Evolutionary conservation across 345 rosid species (phyloP).

Genomic region (Sisymbrium altissimum): DNA sequence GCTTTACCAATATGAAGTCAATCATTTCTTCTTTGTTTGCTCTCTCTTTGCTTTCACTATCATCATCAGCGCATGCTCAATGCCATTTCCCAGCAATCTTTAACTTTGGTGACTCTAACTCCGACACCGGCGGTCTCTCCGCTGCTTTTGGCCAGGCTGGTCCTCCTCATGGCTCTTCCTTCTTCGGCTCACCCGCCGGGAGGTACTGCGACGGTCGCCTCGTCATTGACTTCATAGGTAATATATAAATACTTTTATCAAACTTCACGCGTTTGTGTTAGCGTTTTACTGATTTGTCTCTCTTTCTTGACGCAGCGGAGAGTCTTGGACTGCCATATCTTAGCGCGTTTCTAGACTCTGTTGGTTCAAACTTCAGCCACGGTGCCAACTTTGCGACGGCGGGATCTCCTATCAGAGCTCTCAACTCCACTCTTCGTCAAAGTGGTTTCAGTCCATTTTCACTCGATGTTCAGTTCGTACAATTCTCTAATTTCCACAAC

Average conservation of each 20-base stretch:
- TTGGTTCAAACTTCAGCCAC: conserved; percentile 73
- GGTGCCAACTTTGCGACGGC: conserved; percentile 96
- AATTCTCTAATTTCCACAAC: conserved; percentile 50
- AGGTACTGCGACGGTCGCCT: conserved; percentile 88
- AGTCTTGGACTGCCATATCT: conserved; percentile 56
- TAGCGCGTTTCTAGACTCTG: conserved; percentile 72
- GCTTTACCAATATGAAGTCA: conserved; percentile 12
- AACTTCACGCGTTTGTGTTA: background rate
- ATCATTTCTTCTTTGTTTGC: conserved; percentile 21
- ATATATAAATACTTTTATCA: background rate
- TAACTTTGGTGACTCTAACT: conserved; percentile 94
- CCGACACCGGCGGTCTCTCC: conserved; percentile 89
- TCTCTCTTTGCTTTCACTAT: conserved; percentile 21
- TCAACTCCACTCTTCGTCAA: conserved; percentile 60
- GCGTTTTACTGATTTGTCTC: background rate
- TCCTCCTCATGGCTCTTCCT: conserved; percentile 66
- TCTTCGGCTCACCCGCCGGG: conserved; percentile 71
- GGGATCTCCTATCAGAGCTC: conserved; percentile 81
- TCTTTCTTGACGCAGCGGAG: conserved; percentile 41
- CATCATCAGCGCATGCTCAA: conserved; percentile 12
- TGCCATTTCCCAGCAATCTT: conserved; percentile 72
- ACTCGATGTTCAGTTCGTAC: conserved; percentile 58
- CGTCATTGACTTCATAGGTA: conserved; percentile 83
- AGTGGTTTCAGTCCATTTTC: conserved; percentile 87
- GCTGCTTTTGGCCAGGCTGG: conserved; percentile 78